Base-by-base conservation (phyloP, 2,329 filamentous ascomycete genomes). In the Madurella fahalii region DNA sequence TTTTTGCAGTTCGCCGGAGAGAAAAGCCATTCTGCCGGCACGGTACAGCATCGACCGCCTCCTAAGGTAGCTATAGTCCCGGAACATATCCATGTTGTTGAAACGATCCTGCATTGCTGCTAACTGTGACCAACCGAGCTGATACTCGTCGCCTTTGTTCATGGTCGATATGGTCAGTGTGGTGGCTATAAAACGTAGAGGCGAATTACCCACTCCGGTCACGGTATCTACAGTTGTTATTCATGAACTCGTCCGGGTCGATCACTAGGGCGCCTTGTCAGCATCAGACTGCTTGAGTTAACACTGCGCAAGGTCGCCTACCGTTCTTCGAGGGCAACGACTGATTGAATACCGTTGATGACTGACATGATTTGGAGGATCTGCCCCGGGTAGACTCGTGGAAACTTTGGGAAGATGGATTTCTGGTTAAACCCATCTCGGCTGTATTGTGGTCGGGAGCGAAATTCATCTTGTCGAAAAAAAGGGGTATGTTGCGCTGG, bases 71-170 rank as follows among this genome's bases (percentile, higher is more conserved):
- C 30, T 42, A 39, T 49, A 54, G 43, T 32, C 47, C 30, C 44
- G 42, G 16, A 52, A 42, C 16, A 49, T 44, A 45, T 52, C 47
- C 20, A 40, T 40, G 37, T 52, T 54, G 52, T 16, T 42, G 42
- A 54, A 41, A 12, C 37, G 32, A 12, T 50, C 18, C 8, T 46
- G 48, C 16, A 51, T 50, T 2, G 47, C 40, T 13, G 52, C 55
- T 5, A 57, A 25, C 12, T 30, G 37, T 20, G 47, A 5, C 51
- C 51, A 54, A 2, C 55, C 55, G 11, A 31, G 9, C 13, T 51
- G 47, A 4, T 51, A 17, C 4, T 49, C 17, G n/a, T 16, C n/a
- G 17, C 43, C 52, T 53, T 8, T n/a, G 15, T 41, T 52, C 40
- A 51, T 9, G 2, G 18, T 39, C 31, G n/a, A 2, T 9, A 2